phyloP scores from a whole-genome alignment of 2,329 filamentous ascomycete genomes.

The Parasarocladium wereldwijsianum region DNA sequence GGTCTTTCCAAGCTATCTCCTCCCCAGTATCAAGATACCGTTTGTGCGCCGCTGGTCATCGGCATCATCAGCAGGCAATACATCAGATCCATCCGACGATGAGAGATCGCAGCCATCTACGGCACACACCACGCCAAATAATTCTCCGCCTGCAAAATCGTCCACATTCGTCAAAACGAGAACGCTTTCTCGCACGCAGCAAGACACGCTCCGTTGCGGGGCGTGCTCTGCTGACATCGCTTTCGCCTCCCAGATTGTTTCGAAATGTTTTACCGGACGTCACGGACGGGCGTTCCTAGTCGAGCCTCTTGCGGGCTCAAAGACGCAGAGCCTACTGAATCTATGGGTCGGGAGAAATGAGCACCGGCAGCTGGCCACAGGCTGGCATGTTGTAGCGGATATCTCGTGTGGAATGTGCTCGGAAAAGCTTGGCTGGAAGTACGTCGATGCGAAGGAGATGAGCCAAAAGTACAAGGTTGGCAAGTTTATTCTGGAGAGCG shows the following conservation, averaged over 20 bases:
- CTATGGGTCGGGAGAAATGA: slow-evolving; percentile 39
- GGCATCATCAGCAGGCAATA: slow-evolving; percentile 13
- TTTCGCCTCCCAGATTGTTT: slow-evolving; percentile 44
- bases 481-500: slow-evolving; percentile 52
- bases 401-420: slow-evolving; percentile 42
- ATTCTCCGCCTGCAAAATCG: slow-evolving; percentile 11
- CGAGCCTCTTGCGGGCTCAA: slow-evolving; percentile 20
- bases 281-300: slow-evolving; percentile 51
- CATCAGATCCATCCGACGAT: slow-evolving; percentile 3
- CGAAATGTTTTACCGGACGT: slow-evolving; percentile 51
- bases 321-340: slow-evolving; percentile 29
- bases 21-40: slow-evolving; percentile 34
- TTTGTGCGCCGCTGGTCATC: slow-evolving; percentile 27
- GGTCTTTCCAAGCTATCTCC: slow-evolving; percentile 34
- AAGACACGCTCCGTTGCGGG: slow-evolving; percentile 43
- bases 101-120: slow-evolving; percentile 13
- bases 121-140: slow-evolving; percentile 14
- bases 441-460: slow-evolving; percentile 44
- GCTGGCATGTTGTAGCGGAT: slow-evolving; percentile 49
- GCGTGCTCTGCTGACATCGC: slow-evolving; percentile 47
- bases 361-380: slow-evolving; percentile 44
- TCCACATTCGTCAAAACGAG: slow-evolving; percentile 7
- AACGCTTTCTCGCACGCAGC: slow-evolving; percentile 27
- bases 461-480: slow-evolving; percentile 53
- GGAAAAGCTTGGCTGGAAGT: slow-evolving; percentile 51